phyloP scores from a whole-genome alignment of 2,329 filamentous ascomycete species.

The Dothideomycetes sp. region DNA sequence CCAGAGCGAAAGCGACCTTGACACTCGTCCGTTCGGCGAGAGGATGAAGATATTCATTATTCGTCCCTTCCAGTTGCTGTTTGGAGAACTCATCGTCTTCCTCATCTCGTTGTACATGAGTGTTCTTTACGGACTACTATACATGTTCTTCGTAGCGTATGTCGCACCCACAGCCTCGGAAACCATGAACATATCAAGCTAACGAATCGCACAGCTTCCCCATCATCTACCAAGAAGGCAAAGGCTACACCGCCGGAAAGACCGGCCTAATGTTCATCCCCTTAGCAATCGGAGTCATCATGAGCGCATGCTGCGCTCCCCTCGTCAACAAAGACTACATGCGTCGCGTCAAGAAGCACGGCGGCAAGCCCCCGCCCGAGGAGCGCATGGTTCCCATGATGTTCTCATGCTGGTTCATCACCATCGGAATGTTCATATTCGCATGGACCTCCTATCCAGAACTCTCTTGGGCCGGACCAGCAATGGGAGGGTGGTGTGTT shows the following conservation, averaged over 20 bases:
- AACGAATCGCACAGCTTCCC: slow-evolving; percentile 18
- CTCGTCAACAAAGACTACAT: slow-evolving; percentile 76
- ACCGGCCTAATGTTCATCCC: slow-evolving; percentile 85
- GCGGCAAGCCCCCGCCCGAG: slow-evolving; percentile 67
- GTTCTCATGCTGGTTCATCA: slow-evolving; percentile 46
- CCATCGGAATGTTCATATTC: slow-evolving; percentile 55
- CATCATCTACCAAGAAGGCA: slow-evolving; percentile 64
- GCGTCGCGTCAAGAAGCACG: slow-evolving; percentile 47
- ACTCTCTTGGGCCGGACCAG: slow-evolving; percentile 60
- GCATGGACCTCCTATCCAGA: slow-evolving; percentile 57
- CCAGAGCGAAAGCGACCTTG: slow-evolving; percentile 73
- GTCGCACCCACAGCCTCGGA: slow-evolving; percentile 13
- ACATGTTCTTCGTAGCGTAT: slow-evolving; percentile 63
- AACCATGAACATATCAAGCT: no score
- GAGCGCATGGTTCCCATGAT: slow-evolving; percentile 66
- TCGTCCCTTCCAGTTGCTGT: slow-evolving; percentile 76
- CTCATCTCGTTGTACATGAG: slow-evolving; percentile 79
- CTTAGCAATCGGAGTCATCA: slow-evolving; percentile 65
- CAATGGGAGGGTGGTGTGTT: slow-evolving; percentile 18
- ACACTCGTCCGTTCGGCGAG: slow-evolving; percentile 55
- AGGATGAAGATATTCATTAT: slow-evolving; percentile 64
- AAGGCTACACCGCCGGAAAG: slow-evolving; percentile 62
- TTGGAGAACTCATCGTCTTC: slow-evolving; percentile 74
- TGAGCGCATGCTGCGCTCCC: slow-evolving; percentile 32
- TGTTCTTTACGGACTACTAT: slow-evolving; percentile 62